Base-by-base conservation (phyloP, 2,329 filamentous ascomycete genomes). In the Ophiostoma novo-ulmi region DNA sequence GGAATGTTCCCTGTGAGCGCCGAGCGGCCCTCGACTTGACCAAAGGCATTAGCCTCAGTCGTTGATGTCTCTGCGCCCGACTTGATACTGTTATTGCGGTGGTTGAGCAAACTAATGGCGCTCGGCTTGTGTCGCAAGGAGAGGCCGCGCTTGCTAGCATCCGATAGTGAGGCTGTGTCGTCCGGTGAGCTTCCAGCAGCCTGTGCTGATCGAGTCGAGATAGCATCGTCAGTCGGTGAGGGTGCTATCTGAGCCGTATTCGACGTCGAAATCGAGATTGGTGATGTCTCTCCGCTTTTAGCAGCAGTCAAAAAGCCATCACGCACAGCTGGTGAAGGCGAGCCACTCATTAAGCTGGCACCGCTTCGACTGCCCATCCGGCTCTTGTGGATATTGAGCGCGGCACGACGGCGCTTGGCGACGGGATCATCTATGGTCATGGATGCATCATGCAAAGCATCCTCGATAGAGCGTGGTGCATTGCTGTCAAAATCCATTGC, bases 361-460 rank as follows among this genome's bases (percentile, higher is more conserved):
- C 11, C 78, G 67, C 52, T 76, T 11, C 76, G 77, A 69, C 78
- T 80, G 67, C 78, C 79, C 39, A 83, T 77, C 36, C 84, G 81
- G 36, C 82, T 80, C 71, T 80, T 82, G 73, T 86, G 85, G 14
- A 75, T 81, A 73, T 87, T 86, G n/a, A 82, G 76, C 0, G 84
- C 83, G 17, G 83, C 82, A 39, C 83, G 82, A 69, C 82, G 83
- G 74, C 83, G 83, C 76, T 83, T 85, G 2, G 86, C 81, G 8
- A 86, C 79, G 0, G 88, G 82, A 74, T 91, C 89, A 76, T 94
- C 91, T 73, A 95, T 93, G 0, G 91, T 93, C 81, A 92, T 94
- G 0, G 93, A 96, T 7, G 95, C 95, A 79, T 98, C 95, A 39
- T 97, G 83, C 20, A 98, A 83, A 6, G 95, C 95, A 79, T 98